Evolutionary conservation across 257 asterid species (phyloP), one percentile per base, ranked within the genome.

Genomic region (Primulina huaijiensis): DNA sequence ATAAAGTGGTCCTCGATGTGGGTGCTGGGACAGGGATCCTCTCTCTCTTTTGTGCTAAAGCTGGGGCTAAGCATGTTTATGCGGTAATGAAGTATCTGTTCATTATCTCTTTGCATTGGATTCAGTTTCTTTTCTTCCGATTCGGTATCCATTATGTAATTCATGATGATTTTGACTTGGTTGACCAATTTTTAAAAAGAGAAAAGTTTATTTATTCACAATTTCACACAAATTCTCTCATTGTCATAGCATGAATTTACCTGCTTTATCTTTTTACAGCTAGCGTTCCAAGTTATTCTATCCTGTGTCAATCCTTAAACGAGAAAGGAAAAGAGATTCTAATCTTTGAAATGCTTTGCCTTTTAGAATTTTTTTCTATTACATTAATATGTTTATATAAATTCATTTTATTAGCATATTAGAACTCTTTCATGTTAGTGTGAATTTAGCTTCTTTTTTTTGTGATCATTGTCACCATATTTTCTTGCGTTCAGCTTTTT

Each of bases 11-110:
- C 75, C 99, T 94, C 75, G 97, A 94, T 72, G 99, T 94, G 58
- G 99, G 99, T 65, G 97, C 96, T 71, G 99, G 99, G 72, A 94
- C 97, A 1, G 99, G 99, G 74, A 94, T 94, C 34, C 92, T 94
- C 67, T 94, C 99, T 10, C 97, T 94, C 12, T 94, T 94, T 76
- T 94, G 99, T 73, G 99, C 99, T 35, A 94, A 91, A 91, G 91
- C 78, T 70, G 99, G 99, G 61, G 99, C 96, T 55, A 90, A 89
- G 40, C 86, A 83, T 79, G 89, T 83, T 64, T 84, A 79, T 72
- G 89, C 88, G 59, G 90, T 89, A 81, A 55, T 57, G 33, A 30
- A 46, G 4, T 19, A 37, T 17, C n/a, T 25, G 4, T 62, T 43
- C 37, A 8, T 43, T 58, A 25, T 9, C 65, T 73, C 57, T 33